These are phyloP conservation scores for Papiliotrema nemorosa DNA, from an alignment of 1,284 basidiomycete genomes.

Conservation along the genomic window DNA sequence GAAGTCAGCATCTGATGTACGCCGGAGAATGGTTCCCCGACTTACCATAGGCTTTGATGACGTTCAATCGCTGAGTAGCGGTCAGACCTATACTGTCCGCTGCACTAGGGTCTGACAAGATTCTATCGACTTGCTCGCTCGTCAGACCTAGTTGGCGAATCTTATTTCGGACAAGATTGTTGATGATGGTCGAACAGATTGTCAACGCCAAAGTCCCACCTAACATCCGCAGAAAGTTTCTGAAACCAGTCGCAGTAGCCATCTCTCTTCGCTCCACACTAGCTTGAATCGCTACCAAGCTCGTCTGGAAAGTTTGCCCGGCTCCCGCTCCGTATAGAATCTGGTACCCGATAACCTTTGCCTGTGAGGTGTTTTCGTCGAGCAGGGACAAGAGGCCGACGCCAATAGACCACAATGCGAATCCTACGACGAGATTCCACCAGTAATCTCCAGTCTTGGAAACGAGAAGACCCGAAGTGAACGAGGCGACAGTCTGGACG, in stretches of 20 bases:
- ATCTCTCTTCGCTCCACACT: slow-evolving; percentile 39
- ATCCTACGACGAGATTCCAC: slow-evolving; percentile 62
- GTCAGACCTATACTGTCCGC: slow-evolving; percentile 18
- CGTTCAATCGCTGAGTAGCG: slow-evolving; percentile 12
- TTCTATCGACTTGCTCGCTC: slow-evolving; percentile 5
- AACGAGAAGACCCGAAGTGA: slow-evolving; percentile 57
- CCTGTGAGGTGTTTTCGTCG: slow-evolving; percentile 54
- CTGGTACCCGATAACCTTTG: slow-evolving; percentile 63
- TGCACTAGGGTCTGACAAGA: slow-evolving; percentile 36
- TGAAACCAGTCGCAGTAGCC: slow-evolving; percentile 41
- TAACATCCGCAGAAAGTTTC: slow-evolving; percentile 44
- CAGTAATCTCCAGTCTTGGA: slow-evolving; percentile 64
- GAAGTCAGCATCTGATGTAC: background rate
- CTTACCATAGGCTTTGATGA: slow-evolving; percentile 39
- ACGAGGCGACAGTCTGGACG: slow-evolving; percentile 57
- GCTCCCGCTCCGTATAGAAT: slow-evolving; percentile 63
- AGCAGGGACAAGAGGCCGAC: slow-evolving; percentile 66
- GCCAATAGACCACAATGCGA: slow-evolving; percentile 65
- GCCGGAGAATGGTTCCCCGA: background rate
- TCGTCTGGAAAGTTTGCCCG: slow-evolving; percentile 44
- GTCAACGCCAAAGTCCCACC: slow-evolving; percentile 36
- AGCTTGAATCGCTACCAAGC: slow-evolving; percentile 56
- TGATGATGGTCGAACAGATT: slow-evolving; percentile 30
- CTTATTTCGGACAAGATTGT: slow-evolving; percentile 31
- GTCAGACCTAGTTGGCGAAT: slow-evolving; percentile 5